Percentiles rank a stretch among this genome's conserved stretches.
These are phyloP conservation scores for Trichoderma koningii DNA, from an alignment of 2,329 filamentous ascomycete genomes.

Conservation along the genomic window DNA sequence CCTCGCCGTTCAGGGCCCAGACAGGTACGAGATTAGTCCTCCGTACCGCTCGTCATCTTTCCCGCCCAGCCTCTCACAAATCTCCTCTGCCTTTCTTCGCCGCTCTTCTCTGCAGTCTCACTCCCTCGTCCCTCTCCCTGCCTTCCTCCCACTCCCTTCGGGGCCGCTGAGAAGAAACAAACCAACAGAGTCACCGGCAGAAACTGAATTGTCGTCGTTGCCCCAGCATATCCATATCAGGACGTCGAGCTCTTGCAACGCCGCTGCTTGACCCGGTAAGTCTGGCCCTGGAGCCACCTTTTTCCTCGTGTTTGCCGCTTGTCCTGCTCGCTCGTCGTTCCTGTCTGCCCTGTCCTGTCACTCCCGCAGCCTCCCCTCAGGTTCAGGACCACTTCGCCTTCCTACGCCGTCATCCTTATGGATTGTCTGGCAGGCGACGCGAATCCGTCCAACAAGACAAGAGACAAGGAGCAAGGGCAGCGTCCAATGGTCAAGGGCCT, in stretches of 20 bases:
- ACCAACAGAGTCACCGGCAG: neutral
- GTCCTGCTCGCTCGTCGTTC: neutral
- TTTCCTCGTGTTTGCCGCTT: neutral
- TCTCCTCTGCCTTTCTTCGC: constrained; percentile 12
- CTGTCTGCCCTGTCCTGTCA: constrained; percentile 2
- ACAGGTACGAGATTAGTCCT: neutral
- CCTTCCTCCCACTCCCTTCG: constrained; percentile 17
- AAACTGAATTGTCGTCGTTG: neutral
- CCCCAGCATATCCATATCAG: neutral
- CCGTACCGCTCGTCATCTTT: constrained; percentile 18
- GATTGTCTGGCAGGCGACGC: constrained; percentile 10
- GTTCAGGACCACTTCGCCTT: constrained; percentile 16
- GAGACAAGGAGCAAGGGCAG: constrained; percentile 12
- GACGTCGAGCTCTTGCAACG: constrained; percentile 11
- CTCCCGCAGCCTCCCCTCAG: constrained; percentile 19
- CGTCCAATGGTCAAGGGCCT: neutral
- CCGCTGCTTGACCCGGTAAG: constrained; percentile 13
- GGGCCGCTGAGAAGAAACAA: constrained; percentile 24
- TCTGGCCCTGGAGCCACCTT: neutral
- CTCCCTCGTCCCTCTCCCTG: constrained; percentile 13
- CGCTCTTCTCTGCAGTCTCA: constrained; percentile 22
- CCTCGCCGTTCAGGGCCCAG: constrained; percentile 2
- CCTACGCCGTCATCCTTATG: constrained; percentile 9
- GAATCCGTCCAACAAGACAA: neutral
- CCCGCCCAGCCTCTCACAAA: constrained; percentile 22